Percentiles rank a stretch among this genome's conserved stretches.
Conservation (phyloP, 1,284 basidiomycete species). For the Pulchroboletus neoregius region DNA sequence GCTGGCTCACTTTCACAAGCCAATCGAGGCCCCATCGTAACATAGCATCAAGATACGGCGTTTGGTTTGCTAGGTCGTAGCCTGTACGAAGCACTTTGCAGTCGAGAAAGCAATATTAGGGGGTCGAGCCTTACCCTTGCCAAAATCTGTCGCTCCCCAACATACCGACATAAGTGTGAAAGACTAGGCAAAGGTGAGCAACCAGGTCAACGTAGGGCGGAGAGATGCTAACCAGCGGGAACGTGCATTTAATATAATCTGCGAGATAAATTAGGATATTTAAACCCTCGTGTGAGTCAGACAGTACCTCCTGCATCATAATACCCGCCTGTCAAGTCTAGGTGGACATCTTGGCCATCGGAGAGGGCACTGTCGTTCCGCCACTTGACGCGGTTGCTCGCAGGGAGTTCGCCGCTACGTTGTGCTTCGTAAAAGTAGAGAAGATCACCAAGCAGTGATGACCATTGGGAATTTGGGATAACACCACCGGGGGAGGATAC, state of each 20-base stretch:
- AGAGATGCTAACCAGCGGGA: constrained; percentile 55
- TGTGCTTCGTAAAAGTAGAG: constrained; percentile 93
- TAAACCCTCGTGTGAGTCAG: neutral
- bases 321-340: constrained; percentile 84
- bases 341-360: constrained; percentile 71
- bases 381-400: constrained; percentile 77
- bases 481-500: constrained; percentile 40
- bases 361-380: constrained; percentile 74
- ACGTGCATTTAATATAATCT: constrained; percentile 89
- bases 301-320: constrained; percentile 82
- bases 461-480: constrained; percentile 74
- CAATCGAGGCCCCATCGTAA: constrained; percentile 89
- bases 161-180: constrained; percentile 80
- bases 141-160: constrained; percentile 84
- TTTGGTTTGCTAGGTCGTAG: constrained; percentile 81
- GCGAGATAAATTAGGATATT: constrained; percentile 4
- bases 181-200: constrained; percentile 40
- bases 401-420: constrained; percentile 71
- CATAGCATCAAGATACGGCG: constrained; percentile 83
- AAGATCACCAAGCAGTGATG: constrained; percentile 71
- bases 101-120: neutral
- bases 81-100: constrained; percentile 39
- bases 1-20: constrained; percentile 69
- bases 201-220: neutral
- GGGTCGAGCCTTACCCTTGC: constrained; percentile 48